phyloP scores from a whole-genome alignment of 2,329 filamentous ascomycete genomes.

The Triangularia setosa region DNA sequence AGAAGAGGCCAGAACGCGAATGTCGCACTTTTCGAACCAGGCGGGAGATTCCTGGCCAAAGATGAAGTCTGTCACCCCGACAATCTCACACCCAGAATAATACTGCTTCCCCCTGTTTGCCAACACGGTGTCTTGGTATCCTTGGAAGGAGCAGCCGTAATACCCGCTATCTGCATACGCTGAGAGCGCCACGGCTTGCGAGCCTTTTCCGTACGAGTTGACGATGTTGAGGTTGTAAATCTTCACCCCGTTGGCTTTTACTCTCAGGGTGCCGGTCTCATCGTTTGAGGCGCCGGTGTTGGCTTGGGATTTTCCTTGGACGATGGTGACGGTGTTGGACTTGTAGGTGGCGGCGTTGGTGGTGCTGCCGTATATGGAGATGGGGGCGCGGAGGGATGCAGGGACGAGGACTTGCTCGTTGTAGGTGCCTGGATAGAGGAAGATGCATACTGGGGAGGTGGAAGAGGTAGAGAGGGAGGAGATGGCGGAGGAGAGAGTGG shows the following conservation, averaged over 20 bases:
- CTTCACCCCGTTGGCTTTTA: slow-evolving; percentile 48
- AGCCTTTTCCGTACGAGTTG: slow-evolving; percentile 45
- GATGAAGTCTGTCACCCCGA: slow-evolving; percentile 49
- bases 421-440: slow-evolving; percentile 59
- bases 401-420: slow-evolving; percentile 56
- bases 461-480: slow-evolving; percentile 52
- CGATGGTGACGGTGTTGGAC: slow-evolving; percentile 55
- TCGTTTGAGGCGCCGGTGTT: slow-evolving; percentile 48
- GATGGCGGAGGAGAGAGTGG: slow-evolving; percentile 51
- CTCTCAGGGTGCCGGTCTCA: slow-evolving; percentile 42
- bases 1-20: slow-evolving; percentile 34
- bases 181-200: slow-evolving; percentile 45
- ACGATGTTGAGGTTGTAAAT: slow-evolving; percentile 59
- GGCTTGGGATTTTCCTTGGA: slow-evolving; percentile 42
- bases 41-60: slow-evolving; percentile 41
- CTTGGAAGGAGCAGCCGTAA: slow-evolving; percentile 44
- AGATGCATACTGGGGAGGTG: slow-evolving; percentile 53
- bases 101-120: slow-evolving; percentile 45
- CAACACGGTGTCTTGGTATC: slow-evolving; percentile 49
- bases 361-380: slow-evolving; percentile 55
- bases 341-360: slow-evolving; percentile 47
- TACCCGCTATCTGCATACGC: slow-evolving; percentile 43
- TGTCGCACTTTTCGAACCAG: slow-evolving; percentile 43
- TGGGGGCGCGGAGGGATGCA: slow-evolving; percentile 38
- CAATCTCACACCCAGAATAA: slow-evolving; percentile 42